Evolutionary conservation across 768 basidiomycete genomes (phyloP), one percentile per base, ranked within the genome.

Genomic region (Tylopilus cervinicoccineus): DNA sequence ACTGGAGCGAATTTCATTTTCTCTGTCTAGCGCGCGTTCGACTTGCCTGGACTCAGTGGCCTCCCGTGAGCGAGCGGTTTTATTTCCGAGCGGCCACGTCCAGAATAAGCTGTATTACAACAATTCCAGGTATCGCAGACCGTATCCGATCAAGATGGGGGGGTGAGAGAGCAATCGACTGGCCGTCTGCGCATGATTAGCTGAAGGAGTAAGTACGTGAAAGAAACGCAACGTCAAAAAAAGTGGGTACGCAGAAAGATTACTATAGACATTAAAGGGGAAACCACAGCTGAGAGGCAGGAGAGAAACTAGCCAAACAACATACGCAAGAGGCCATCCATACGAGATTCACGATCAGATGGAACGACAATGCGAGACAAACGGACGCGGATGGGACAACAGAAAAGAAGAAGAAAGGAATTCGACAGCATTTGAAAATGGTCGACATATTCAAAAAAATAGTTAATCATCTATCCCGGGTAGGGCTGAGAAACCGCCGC

Each of bases 121-220:
- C 64, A 68, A 10, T 62, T 51, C 60, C 66, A 66, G 65, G 65
- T 68, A 66, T 66, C 53, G 62, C 66, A 64, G 62, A 52, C 60
- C 51, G 49, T 54, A 62, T 68, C 56, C 57, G 55, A 66, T 53
- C 64, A 64, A 59, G 54, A 43, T 20, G 34, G 34, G 19, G 17
- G 34, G 19, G 47, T 42, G 37, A 22, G 51, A 37, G 46, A 43
- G 43, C 48, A 34, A 43, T 51, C 51, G 50, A 54, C 61, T 43
- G 43, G 40, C 46, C 43, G 55, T 49, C 52, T 48, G 36, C 51
- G 48, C 38, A 44, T 39, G 49, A 66, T 66, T 66, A 66, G 46
- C 31, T 43, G 49, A 50, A 49, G 31, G 17, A 34, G 32, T 64
- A 64, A 57, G 62, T 66, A 68, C 42, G 51, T 33, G 47, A 54